Conservation (phyloP, 2,329 filamentous ascomycete genomes). For the Trichothecium sympodiale region DNA sequence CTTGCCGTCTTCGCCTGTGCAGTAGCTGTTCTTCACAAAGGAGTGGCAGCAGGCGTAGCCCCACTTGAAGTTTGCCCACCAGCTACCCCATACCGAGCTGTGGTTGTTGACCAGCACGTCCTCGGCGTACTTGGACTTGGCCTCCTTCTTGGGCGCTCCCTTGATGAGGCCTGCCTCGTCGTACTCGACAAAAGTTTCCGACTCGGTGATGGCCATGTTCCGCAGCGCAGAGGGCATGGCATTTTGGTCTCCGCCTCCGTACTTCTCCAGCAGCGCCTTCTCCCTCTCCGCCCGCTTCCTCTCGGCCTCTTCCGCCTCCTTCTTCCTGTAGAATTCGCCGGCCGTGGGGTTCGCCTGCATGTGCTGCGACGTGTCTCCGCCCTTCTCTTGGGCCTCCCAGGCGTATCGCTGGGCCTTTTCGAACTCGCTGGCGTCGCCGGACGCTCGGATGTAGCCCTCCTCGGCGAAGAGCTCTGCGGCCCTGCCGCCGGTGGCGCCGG, state of each 20-base stretch:
- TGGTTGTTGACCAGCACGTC: constrained; percentile 87
- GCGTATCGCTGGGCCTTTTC: constrained; percentile 82
- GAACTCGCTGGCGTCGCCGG: constrained; percentile 87
- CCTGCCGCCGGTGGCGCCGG: constrained; percentile 67
- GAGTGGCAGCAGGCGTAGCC: constrained; percentile 95
- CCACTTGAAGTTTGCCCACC: constrained; percentile 95
- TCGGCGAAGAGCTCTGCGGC: constrained; percentile 79
- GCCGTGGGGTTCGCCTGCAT: constrained; percentile 94
- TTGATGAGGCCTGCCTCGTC: constrained; percentile 85
- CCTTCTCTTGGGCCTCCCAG: constrained; percentile 87
- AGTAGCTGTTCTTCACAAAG: constrained; percentile 91
- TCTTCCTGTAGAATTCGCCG: constrained; percentile 73
- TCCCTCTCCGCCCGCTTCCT: constrained; percentile 56
- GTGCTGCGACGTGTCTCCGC: constrained; percentile 70
- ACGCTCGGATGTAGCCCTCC: constrained; percentile 80
- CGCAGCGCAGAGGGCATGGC: constrained; percentile 49
- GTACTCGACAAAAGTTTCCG: constrained; percentile 85
- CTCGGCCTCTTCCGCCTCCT: constrained; percentile 64
- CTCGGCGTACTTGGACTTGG: constrained; percentile 85
- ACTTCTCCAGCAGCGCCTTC: constrained; percentile 67
- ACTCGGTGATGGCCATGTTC: constrained; percentile 62
- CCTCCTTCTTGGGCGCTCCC: constrained; percentile 63
- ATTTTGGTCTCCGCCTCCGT: constrained; percentile 54
- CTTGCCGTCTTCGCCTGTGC: constrained; percentile 84
- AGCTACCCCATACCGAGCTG: constrained; percentile 86